Conservation (phyloP, 2,329 filamentous ascomycete species). For the Talaromyces sp. region DNA sequence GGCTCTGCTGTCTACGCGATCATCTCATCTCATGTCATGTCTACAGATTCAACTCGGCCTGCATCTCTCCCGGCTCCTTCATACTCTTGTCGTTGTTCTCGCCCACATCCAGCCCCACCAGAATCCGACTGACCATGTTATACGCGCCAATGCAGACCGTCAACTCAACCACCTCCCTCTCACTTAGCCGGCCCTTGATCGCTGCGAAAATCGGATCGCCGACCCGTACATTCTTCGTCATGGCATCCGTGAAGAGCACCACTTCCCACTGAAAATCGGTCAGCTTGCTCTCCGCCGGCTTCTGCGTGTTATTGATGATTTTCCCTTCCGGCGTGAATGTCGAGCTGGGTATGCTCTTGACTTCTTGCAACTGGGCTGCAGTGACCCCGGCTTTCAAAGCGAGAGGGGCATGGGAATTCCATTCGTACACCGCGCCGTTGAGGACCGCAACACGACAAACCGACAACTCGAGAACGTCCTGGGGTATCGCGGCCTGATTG, state of each 20-base stretch:
- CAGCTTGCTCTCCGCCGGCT: constrained; percentile 38
- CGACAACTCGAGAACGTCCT: constrained; percentile 63
- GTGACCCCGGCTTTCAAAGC: constrained; percentile 36
- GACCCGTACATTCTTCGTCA: constrained; percentile 69
- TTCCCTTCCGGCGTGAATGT: constrained; percentile 31
- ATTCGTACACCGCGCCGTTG: constrained; percentile 79
- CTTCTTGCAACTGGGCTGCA: constrained; percentile 46
- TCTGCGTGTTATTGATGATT: constrained; percentile 32
- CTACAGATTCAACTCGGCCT: constrained; percentile 30
- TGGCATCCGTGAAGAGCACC: constrained; percentile 71
- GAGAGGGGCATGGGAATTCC: constrained; percentile 71
- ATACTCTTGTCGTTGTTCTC: constrained; percentile 49
- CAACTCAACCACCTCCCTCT: constrained; percentile 75
- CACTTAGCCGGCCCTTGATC: constrained; percentile 52
- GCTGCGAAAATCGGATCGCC: constrained; percentile 60
- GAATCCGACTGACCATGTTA: constrained; percentile 80
- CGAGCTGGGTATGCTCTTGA: constrained; percentile 49
- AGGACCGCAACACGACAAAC: constrained; percentile 76
- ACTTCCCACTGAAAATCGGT: constrained; percentile 62
- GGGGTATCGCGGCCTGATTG: constrained; percentile 45
- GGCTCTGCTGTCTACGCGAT: neutral
- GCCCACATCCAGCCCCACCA: constrained; percentile 70
- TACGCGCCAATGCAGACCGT: constrained; percentile 82
- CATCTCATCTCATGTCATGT: neutral
- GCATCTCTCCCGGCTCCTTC: constrained; percentile 64